Evolutionary conservation across 345 rosid genomes (phyloP), one percentile per base, ranked within the genome.

Genomic region (Aquilaria yunnanensis): DNA sequence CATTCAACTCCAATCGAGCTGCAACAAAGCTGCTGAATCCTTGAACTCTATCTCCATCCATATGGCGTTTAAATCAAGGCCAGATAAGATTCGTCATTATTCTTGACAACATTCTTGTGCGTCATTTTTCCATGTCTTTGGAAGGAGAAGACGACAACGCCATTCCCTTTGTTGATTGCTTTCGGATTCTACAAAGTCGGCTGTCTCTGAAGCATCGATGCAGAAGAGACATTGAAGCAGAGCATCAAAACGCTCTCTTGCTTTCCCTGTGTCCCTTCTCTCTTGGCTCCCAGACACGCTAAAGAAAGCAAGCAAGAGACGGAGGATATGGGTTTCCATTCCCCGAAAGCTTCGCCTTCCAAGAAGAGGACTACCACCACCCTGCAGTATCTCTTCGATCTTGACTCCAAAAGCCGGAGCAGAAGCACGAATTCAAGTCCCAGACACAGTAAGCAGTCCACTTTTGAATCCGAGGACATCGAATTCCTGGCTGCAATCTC

Each of bases 321-420:
- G 30, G 60, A 60, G 71, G 60, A 47, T n/a, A 81, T 86, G 92
- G 77, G 75, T 48, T 64, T 56, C 51, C 67, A 62, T 64, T 61
- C 78, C 9, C 70, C 83, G 12, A 67, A 46, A 63, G 63, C 65
- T 37, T 37, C 43, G 55, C 72, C 75, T 57, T 71, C 81, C 2
- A 57, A 51, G 63, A 83, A 69, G 47, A 71, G 61, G 33, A 56
- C 82, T 2, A 56, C 74, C 12, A 73, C 75, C n/a, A 73, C 77
- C 5, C 74, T 77, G 49, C 66, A 65, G 59, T 14, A 67, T 66
- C 78, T 80, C 11, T 82, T 81, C 54, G 75, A 79, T 47, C 67
- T 68, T 5, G 86, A 84, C 14, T 53, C 79, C 23, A 61, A 55
- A 54, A 62, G 37, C 47, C 41, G 23, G 34, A 48, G 6, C 33